Base-by-base conservation (phyloP, 2,329 filamentous ascomycete genomes). In the Exophiala sp. region DNA sequence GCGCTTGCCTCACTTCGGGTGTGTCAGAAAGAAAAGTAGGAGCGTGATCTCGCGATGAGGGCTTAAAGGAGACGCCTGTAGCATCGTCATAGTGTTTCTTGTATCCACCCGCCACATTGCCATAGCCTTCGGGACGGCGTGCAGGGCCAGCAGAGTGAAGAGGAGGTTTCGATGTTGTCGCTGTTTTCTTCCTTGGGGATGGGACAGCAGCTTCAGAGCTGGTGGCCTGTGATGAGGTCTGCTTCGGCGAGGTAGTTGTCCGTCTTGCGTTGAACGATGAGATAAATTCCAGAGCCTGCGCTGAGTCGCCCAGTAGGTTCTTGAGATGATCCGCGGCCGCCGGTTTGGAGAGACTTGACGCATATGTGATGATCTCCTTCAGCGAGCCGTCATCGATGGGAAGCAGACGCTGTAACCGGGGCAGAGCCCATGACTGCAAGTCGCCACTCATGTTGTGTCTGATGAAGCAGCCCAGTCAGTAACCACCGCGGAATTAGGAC, bases 341-440 rank as follows among this genome's bases (percentile, higher is more conserved):
- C 44, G 81, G 71, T 63, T 85, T 89, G 16, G 88, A 82, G 7
- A 97, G 76, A 0, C 82, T 85, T 29, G 80, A 74, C 2, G 87
- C 82, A 66, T 96, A 96, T 41, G 87, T 81, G 58, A 97, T 75
- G 37, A 96, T 79, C 64, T 97, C 88, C 63, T 82, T 80, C 24
- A 97, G 74, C 34, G 91, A 89, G 10, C 86, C 82, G 29, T 95
- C 82, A 29, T 95, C 89, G 9, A 97, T 75, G 6, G 89, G 88
- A 1, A 98, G 77, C 13, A 98, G 76, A 63, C 81, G 81, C 19
- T 83, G 82, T 6, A 98, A 79, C 64, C 89, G 87, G 42, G 84
- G 75, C 34, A 82, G 62, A 22, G 81, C 81, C 81, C 81, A 84
- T 23, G 63, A 57, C 44, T 69, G 62, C 13, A 77, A 62, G 57